Base-by-base conservation (phyloP, 805 yeast species). In the Ogataea glucozyma region DNA sequence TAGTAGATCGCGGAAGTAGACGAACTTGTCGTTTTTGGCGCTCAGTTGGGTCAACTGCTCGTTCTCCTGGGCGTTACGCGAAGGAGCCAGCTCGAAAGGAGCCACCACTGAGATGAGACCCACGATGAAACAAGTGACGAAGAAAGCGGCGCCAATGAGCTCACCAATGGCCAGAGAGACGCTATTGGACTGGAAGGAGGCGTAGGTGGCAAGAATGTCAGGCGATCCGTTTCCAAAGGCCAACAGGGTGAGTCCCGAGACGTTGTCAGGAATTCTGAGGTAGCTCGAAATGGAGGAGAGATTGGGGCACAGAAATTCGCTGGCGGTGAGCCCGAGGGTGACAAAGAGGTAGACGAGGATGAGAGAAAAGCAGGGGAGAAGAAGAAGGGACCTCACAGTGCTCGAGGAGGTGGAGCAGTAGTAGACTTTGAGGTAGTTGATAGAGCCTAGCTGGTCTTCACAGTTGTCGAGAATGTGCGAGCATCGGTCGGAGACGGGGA, bases 221-320 rank as follows among this genome's bases (percentile, higher is more conserved):
- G 97, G 97, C 0, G 95, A 75, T 1, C 96, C 95, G 63, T 91
- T 91, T 1, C 97, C 99, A 51, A 91, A 74, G 0, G 98, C 96
- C 47, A 91, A 66, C 14, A 91, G 66, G 0, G 97, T 90, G 52
- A 93, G 75, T 0, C 99, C 99, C 6, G 93, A 84, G 9, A 93
- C 68, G 49, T 86, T 81, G 43, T 88, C 95, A 2, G 95, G 83
- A 22, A 93, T 71, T 10, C 76, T 72, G 9, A 89, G 64, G 23
- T 73, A 67, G 19, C 70, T 70, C 2, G 97, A 81, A 7, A 91
- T 72, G 4, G 84, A 71, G 40, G 84, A 78, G 24, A 91, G 63
- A 51, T 88, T 89, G 2, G 97, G 96, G 39, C 95, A 85, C 34
- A 91, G 64, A 56, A 75, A 88, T 53, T 88, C 90, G 10, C 91